phyloP scores from a whole-genome alignment of 495 filamentous ascomycete species.

The Extremus antarcticus region DNA sequence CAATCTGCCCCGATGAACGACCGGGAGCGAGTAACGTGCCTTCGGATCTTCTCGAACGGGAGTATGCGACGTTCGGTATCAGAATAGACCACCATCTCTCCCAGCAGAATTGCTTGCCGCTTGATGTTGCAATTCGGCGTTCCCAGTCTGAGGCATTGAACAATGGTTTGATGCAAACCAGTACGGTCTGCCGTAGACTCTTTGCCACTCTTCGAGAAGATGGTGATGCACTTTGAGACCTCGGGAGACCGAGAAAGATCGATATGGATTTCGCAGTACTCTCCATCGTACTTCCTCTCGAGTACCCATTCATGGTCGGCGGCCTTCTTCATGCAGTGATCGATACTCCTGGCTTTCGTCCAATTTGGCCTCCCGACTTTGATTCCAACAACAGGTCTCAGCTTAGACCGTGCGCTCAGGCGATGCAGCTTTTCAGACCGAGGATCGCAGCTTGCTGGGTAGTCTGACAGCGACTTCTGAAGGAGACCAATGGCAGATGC shows the following conservation, averaged over 20 bases:
- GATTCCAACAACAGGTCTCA: conserved; percentile 55
- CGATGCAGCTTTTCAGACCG: conserved; percentile 28
- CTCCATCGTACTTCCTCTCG: conserved; percentile 78
- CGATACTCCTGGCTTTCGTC: conserved; percentile 64
- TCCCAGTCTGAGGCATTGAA: conserved; percentile 48
- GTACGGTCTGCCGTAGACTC: conserved; percentile 65
- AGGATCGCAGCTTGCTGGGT: conserved; percentile 27
- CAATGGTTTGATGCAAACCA: conserved; percentile 45
- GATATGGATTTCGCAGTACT: conserved; percentile 81
- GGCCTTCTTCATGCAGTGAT: conserved; percentile 58
- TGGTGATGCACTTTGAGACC: conserved; percentile 47
- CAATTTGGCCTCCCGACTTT: conserved; percentile 67
- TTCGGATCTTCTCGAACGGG: conserved; percentile 69
- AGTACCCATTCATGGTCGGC: conserved; percentile 52
- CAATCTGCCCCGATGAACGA: conserved; percentile 51
- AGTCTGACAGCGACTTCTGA: conserved; percentile 6
- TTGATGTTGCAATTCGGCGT: conserved; percentile 44
- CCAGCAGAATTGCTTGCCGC: conserved; percentile 63
- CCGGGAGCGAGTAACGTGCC: conserved; percentile 66
- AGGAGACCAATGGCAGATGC: conserved; percentile 41
- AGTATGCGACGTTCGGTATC: conserved; percentile 50
- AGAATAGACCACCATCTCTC: conserved; percentile 69
- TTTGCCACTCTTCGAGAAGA: conserved; percentile 87
- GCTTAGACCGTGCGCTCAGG: conserved; percentile 31
- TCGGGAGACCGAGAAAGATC: conserved; percentile 42